A percentile compares a stretch with the other conserved stretches of the same genome.
phyloP scores from a whole-genome alignment of 1,139 yeast species.

The Yamadazyma taylorii region DNA sequence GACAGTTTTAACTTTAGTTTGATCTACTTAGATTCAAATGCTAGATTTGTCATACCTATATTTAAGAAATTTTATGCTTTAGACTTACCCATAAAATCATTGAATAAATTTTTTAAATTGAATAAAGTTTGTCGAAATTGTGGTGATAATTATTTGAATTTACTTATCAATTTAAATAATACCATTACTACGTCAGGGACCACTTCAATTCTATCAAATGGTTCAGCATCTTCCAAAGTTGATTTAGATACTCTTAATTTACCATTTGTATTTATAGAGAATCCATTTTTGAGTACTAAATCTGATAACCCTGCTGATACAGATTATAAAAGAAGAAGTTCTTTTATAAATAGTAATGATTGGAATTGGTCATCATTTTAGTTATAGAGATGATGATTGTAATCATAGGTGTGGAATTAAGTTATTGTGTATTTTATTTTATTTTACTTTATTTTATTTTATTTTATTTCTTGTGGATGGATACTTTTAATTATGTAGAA shows the following conservation, averaged over 20 bases:
- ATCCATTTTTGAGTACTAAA: constrained; percentile 30
- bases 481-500: too few relatives aligned
- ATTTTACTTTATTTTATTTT: too few relatives aligned
- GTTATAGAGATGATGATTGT: constrained; percentile 1
- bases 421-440: too few relatives aligned
- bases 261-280: constrained; percentile 39
- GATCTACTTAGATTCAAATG: constrained; percentile 33
- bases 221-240: background rate
- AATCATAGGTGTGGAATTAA: too few relatives aligned
- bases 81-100: constrained; percentile 6
- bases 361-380: constrained; percentile 52
- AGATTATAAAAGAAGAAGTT: constrained; percentile 9
- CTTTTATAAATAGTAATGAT: constrained; percentile 24
- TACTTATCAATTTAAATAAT: constrained; percentile 30
- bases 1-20: constrained; percentile 16
- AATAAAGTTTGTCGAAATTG: constrained; percentile 42
- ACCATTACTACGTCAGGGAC: constrained; percentile 3
- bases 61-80: constrained; percentile 21
- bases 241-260: constrained; percentile 12
- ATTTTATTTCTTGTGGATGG: too few relatives aligned
- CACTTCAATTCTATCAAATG: too few relatives aligned
- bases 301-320: constrained; percentile 1
- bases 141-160: constrained; percentile 31
- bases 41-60: constrained; percentile 41
- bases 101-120: constrained; percentile 22